Evolutionary conservation across 2,329 filamentous ascomycete genomes (phyloP).

Genomic region (Aspergillus uvarum): DNA sequence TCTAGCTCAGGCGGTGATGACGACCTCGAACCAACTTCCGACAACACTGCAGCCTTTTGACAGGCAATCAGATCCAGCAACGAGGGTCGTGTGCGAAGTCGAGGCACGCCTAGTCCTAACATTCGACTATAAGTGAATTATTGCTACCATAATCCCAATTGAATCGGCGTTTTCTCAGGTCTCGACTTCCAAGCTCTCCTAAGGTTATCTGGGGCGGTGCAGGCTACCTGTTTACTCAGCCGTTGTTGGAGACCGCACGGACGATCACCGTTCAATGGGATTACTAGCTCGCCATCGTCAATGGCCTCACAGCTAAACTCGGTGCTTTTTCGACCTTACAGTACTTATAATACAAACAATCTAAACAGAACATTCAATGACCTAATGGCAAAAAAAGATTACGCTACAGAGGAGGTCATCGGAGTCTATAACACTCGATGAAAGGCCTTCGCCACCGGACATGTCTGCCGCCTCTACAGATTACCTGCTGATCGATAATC

Average conservation of each 20-base stretch:
- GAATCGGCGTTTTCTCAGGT: not conserved
- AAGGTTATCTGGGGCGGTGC: not conserved
- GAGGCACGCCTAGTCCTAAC: constrained; percentile 58
- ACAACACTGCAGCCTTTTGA: constrained; percentile 7
- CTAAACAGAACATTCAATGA: no score
- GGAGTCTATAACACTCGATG: no score
- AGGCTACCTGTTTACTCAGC: constrained; percentile 13
- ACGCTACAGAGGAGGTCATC: no score
- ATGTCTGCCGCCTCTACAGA: no score
- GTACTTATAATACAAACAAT: no score
- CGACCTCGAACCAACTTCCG: constrained; percentile 19
- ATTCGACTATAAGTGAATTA: constrained; percentile 37
- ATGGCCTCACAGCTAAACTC: not conserved
- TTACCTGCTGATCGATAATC: no score
- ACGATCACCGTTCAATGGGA: not conserved
- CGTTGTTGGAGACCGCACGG: constrained; percentile 4
- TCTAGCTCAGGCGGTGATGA: constrained; percentile 41
- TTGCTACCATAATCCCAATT: not conserved
- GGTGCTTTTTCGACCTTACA: not conserved
- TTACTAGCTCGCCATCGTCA: not conserved
- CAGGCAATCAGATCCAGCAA: constrained; percentile 59
- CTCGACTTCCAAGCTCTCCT: not conserved
- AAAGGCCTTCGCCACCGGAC: no score
- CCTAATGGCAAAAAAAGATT: no score
- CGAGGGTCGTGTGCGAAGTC: constrained; percentile 60